A percentile compares a stretch with the other conserved stretches of the same genome.
These are phyloP conservation scores for Coniochaeta prunicola DNA, from an alignment of 2,329 filamentous ascomycete genomes.

Conservation along the genomic window DNA sequence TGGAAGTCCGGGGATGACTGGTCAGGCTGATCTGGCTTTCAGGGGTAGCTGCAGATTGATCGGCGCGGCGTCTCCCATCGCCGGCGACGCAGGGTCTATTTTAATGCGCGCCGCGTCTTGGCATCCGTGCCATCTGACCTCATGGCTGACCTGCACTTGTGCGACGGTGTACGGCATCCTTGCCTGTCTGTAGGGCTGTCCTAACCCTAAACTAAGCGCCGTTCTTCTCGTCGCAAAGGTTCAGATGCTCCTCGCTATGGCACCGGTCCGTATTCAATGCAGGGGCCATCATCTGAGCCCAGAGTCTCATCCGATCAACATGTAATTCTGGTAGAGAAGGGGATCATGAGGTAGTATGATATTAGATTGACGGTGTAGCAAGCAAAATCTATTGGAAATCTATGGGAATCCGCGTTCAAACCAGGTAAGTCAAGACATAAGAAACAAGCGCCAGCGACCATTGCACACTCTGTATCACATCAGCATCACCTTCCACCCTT, in stretches of 20 bases:
- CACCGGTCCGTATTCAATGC: neutral
- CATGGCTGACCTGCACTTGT: neutral
- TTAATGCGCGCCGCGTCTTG: neutral
- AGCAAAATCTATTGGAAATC: neutral
- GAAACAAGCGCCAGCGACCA: neutral
- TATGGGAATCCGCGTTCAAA: neutral
- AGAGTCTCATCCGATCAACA: neutral
- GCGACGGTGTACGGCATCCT: neutral
- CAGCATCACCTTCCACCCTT: neutral
- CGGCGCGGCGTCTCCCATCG: neutral
- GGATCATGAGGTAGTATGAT: neutral
- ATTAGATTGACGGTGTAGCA: neutral
- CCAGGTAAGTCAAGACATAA: neutral
- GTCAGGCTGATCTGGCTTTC: too few relatives aligned
- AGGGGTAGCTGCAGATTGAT: constrained; percentile 1
- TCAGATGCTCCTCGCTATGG: neutral
- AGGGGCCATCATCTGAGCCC: neutral
- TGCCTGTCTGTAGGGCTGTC: neutral
- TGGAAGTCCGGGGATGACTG: too few relatives aligned
- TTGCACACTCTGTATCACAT: neutral
- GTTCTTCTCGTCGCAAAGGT: neutral
- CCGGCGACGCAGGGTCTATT: neutral
- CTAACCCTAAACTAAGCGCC: neutral
- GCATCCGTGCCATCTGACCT: neutral
- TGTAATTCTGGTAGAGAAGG: neutral